A percentile compares a stretch with the other conserved stretches of the same genome.
Evolutionary conservation across 768 basidiomycete species (phyloP).

Genomic region (Mycena crocata): DNA sequence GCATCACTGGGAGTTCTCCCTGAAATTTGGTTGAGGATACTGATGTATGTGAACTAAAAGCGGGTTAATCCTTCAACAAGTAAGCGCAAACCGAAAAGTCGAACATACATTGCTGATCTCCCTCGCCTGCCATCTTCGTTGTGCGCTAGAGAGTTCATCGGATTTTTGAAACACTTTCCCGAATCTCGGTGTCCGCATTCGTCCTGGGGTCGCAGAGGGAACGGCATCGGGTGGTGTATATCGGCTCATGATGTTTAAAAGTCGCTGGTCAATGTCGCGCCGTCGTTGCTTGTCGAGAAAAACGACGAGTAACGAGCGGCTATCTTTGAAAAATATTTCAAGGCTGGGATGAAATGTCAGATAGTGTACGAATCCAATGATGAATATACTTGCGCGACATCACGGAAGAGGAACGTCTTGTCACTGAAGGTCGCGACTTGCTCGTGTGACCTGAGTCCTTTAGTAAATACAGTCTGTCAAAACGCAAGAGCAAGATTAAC

Average conservation of each 20-base stretch:
- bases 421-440: conserved; percentile 84
- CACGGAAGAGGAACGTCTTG: conserved; percentile 89
- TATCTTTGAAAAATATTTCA: conserved; percentile 94
- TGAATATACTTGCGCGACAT: conserved; percentile 78
- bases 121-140: conserved; percentile 86
- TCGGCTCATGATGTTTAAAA: conserved; percentile 60
- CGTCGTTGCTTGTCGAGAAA: conserved; percentile 79
- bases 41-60: conserved; percentile 85
- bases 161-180: conserved; percentile 63
- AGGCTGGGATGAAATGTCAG: conserved; percentile 57
- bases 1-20: conserved; percentile 95
- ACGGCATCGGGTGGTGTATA: conserved; percentile 50
- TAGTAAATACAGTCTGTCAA: too few species aligned
- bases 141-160: conserved; percentile 78
- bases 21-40: conserved; percentile 91
- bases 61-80: not conserved
- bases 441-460: conserved; percentile 71
- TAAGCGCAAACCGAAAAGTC: not conserved
- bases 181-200: conserved; percentile 67
- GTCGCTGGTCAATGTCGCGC: conserved; percentile 65
- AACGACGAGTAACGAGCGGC: conserved; percentile 86
- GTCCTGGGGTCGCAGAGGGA: conserved; percentile 55
- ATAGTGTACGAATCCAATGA: conserved; percentile 3
- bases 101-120: conserved; percentile 89
- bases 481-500: conserved; percentile 32